Evolutionary conservation across 2,329 filamentous ascomycete species (phyloP).

Genomic region (Cytospora piceicola): DNA sequence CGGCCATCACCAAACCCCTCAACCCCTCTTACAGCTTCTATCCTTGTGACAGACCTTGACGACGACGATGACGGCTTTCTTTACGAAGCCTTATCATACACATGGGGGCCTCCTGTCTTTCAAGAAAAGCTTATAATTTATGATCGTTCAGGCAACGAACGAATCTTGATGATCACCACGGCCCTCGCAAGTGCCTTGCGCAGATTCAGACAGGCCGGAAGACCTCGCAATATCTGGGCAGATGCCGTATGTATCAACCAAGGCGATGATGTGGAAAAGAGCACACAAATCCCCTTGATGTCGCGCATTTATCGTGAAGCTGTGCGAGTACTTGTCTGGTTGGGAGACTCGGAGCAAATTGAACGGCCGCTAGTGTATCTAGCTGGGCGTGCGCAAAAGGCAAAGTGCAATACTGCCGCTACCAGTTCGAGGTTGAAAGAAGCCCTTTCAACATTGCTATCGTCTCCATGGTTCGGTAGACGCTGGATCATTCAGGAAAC

Average conservation of each 20-base stretch:
- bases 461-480: background rate
- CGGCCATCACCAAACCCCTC: background rate
- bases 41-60: background rate
- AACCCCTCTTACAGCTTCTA: background rate
- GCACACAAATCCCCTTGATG: constrained; percentile 6
- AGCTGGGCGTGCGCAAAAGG: background rate
- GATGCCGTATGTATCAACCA: constrained; percentile 13
- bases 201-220: no score
- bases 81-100: constrained; percentile 11
- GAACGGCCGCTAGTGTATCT: background rate
- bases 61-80: background rate
- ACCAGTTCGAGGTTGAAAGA: background rate
- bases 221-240: no score
- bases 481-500: background rate
- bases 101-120: background rate
- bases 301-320: constrained; percentile 7
- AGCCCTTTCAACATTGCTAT: background rate
- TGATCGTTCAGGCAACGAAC: no score
- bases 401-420: background rate
- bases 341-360: constrained; percentile 9
- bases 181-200: no score
- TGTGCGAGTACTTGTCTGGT: constrained; percentile 11
- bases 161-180: no score
- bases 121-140: no score
- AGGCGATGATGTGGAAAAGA: constrained; percentile 6